Percentiles rank a stretch among this genome's conserved stretches.
Conservation (phyloP, 1,284 basidiomycete species). For the Prillingera fragicola region DNA sequence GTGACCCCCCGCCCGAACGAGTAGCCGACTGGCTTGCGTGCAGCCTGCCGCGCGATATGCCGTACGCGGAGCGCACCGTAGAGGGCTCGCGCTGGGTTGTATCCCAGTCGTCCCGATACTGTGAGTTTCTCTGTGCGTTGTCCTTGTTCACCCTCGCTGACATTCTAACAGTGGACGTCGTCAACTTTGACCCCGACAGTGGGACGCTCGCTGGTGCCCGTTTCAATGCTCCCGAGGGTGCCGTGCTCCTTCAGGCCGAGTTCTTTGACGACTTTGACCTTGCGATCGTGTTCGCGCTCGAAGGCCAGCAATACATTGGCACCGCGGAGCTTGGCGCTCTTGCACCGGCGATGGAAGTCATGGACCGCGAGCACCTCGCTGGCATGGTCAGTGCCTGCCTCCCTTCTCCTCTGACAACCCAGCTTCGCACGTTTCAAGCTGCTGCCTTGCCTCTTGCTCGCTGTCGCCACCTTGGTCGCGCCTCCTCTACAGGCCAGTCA, state of each 20-base stretch:
- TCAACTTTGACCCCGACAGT: not conserved
- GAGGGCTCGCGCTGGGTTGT: slow-evolving; percentile 8
- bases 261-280: slow-evolving; percentile 43
- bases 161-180: slow-evolving; percentile 6
- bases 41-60: too few relatives aligned
- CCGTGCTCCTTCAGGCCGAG: slow-evolving; percentile 12
- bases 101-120: not conserved
- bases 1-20: not conserved
- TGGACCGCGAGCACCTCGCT: too few relatives aligned
- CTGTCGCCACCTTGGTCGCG: slow-evolving; percentile 11
- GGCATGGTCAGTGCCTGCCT: not conserved
- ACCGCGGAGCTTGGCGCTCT: slow-evolving; percentile 4
- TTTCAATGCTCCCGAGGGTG: not conserved
- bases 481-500: too few relatives aligned
- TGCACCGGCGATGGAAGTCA: not conserved
- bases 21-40: too few relatives aligned
- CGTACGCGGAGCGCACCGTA: slow-evolving; percentile 1
- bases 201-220: not conserved
- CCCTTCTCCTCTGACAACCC: slow-evolving; percentile 1
- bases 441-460: slow-evolving; percentile 12
- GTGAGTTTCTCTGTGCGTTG: too few relatives aligned
- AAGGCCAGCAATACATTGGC: slow-evolving; percentile 18
- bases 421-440: not conserved
- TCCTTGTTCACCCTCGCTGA: too few relatives aligned
- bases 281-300: slow-evolving; percentile 23